Base-by-base conservation (phyloP, 176 grass and related monocot genomes). In the Otatea glauca region DNA sequence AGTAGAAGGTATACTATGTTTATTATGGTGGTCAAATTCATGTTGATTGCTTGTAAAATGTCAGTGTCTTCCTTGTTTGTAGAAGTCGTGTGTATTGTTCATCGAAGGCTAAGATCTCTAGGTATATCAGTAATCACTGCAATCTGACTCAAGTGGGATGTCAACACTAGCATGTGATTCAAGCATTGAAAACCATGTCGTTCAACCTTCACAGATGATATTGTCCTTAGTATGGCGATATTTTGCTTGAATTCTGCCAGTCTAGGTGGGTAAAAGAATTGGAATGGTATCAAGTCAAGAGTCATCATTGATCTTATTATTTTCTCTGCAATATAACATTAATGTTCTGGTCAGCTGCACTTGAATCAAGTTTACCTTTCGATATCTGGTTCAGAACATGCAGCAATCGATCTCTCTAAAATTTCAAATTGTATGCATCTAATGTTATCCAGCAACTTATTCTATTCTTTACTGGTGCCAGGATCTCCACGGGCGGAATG, bases 401-500 rank as follows among this genome's bases (percentile, higher is more conserved):
- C 47, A 13, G 13, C 1, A 6, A 35, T 71, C 7, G 9, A 1
- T 79, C 8, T 60, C 32, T 68, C 32, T 42, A 65, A 51, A 20
- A 10, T 73, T 59, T 25, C 0, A 1, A 74, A 39, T 56, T 1
- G 25, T 48, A 49, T 65, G 3, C 45, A 17, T 68, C 3, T 32
- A 43, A 35, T 81, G 6, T 38, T 59, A 48, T 78, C 73, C 1
- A 15, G 25, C 21, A 85, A 16, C 1, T 59, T 80, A 10, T 23
- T 59, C 24, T 54, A 24, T 42, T 87, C 15, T 9, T 68, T 29
- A 0, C 35, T 72, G 41, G 35, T 76, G 10, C 74, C 62, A 92
- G 93, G 88, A 92, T 66, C 76, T 95, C 6, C 70, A 92, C 18
- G 93, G 93, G 13, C 76, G 93, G 18, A 70, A 21, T 20, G 55